phyloP scores from a whole-genome alignment of 768 basidiomycete genomes.

The Chlorophyllum brunneum region DNA sequence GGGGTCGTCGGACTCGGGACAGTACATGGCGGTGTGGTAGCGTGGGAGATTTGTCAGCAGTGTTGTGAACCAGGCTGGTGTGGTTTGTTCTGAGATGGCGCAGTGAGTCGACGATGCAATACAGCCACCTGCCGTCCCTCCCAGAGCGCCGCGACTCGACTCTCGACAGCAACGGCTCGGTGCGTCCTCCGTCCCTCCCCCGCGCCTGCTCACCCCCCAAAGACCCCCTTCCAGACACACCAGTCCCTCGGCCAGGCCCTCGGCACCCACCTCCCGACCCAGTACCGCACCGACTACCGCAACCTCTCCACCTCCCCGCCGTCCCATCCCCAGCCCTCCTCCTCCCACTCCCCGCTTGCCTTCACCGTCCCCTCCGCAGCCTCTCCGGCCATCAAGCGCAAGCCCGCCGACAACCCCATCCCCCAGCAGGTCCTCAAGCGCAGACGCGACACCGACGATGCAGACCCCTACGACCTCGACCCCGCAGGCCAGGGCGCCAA shows the following conservation, averaged over 20 bases:
- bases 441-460: conserved; percentile 23
- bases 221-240: conserved; percentile 52
- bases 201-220: conserved; percentile 23
- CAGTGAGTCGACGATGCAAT: conserved; percentile 60
- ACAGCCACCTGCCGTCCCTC: conserved; percentile 48
- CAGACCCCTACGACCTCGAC: conserved; percentile 41
- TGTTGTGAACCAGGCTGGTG: conserved; percentile 21
- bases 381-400: conserved; percentile 43
- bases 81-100: conserved; percentile 14
- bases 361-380: conserved; percentile 31
- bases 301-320: conserved; percentile 36
- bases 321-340: conserved; percentile 29
- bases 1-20: conserved; percentile 38
- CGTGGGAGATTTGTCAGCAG: conserved; percentile 17
- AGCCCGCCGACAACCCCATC: conserved; percentile 34
- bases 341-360: conserved; percentile 34
- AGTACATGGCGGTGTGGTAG: conserved; percentile 24
- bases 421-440: conserved; percentile 13
- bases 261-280: conserved; percentile 41
- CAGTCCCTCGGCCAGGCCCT: conserved; percentile 63
- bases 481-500: conserved; percentile 61
- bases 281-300: conserved; percentile 28
- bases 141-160: conserved; percentile 51
- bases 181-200: conserved; percentile 32
- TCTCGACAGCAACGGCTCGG: conserved; percentile 57